Evolutionary conservation across 345 rosid genomes (phyloP).

Genomic region (Brassica incana): DNA sequence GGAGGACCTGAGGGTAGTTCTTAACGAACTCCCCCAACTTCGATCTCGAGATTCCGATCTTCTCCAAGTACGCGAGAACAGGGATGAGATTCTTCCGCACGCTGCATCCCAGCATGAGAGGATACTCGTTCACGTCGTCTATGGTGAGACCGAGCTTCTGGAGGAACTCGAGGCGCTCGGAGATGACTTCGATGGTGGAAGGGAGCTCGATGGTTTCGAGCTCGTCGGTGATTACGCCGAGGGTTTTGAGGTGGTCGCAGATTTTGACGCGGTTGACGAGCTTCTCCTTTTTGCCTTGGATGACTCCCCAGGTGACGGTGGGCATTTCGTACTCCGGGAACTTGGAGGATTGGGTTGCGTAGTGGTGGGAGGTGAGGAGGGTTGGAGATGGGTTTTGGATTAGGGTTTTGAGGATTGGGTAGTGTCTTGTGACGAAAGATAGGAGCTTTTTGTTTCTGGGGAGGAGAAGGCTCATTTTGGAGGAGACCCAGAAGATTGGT

Average conservation of each 20-base stretch:
- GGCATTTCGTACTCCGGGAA: constrained; percentile 95
- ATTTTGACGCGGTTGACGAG: constrained; percentile 89
- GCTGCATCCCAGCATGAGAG: constrained; percentile 81
- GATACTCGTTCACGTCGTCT: constrained; percentile 85
- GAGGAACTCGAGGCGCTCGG: constrained; percentile 79
- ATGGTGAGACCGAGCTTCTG: constrained; percentile 72
- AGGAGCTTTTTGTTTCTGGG: constrained; percentile 38
- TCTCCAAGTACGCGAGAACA: constrained; percentile 80
- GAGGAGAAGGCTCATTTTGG: constrained; percentile 41
- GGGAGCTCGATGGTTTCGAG: constrained; percentile 76
- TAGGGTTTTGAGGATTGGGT: constrained; percentile 30
- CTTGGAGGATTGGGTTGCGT: constrained; percentile 66
- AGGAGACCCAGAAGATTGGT: constrained; percentile 13
- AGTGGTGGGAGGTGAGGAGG: too few species aligned
- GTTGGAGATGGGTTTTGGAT: too few species aligned
- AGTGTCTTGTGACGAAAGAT: constrained; percentile 31
- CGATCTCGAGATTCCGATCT: constrained; percentile 66
- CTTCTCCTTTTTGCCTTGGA: constrained; percentile 84
- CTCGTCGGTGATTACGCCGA: constrained; percentile 90
- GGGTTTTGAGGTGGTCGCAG: constrained; percentile 75
- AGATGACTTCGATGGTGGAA: constrained; percentile 88
- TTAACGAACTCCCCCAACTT: constrained; percentile 81
- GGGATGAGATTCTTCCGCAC: constrained; percentile 90
- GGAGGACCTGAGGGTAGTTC: constrained; percentile 81
- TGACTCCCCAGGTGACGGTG: constrained; percentile 90